Conservation (phyloP, 2,329 filamentous ascomycete species). For the Diplodia mutila region DNA sequence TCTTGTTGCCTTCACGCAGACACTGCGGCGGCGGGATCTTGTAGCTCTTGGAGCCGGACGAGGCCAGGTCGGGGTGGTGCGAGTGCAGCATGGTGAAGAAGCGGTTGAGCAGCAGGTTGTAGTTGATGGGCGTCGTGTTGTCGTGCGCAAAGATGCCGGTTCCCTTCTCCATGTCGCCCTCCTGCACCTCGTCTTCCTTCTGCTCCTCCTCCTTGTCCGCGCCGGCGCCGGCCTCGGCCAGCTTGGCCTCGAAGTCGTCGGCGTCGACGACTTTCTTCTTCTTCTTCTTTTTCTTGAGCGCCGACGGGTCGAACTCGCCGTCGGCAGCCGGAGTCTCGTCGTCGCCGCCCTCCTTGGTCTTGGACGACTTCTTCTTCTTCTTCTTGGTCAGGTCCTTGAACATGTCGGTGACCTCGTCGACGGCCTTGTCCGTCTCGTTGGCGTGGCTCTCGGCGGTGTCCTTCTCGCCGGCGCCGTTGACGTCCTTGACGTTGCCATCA, state of each 20-base stretch:
- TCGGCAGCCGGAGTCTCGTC: conserved; percentile 55
- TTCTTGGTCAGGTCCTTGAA: conserved; percentile 75
- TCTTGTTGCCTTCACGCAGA: conserved; percentile 99
- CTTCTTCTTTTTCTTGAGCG: conserved; percentile 88
- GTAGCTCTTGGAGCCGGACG: conserved; percentile 89
- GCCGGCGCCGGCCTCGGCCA: conserved; percentile 62
- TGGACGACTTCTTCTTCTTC: conserved; percentile 67
- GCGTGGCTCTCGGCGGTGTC: conserved; percentile 78
- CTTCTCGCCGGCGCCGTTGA: conserved; percentile 75
- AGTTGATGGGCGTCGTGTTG: conserved; percentile 75
- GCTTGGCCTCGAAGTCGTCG: conserved; percentile 69
- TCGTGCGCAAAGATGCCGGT: conserved; percentile 91
- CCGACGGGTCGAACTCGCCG: conserved; percentile 66
- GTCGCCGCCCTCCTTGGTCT: conserved; percentile 61
- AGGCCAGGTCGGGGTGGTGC: conserved; percentile 94
- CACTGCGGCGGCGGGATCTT: conserved; percentile 99
- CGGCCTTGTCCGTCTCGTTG: conserved; percentile 57
- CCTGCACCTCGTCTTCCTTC: conserved; percentile 52
- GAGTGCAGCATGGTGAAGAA: conserved; percentile 95
- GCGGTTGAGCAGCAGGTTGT: conserved; percentile 81
- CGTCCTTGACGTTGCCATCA: conserved; percentile 82
- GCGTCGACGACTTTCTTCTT: conserved; percentile 68
- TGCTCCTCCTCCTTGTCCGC: conserved; percentile 60
- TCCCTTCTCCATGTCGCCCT: conserved; percentile 80
- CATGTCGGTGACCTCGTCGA: conserved; percentile 64